Percentiles rank a stretch among this genome's conserved stretches.
These are phyloP conservation scores for Tricholoma sp. DNA, from an alignment of 768 basidiomycete genomes.

Conservation along the genomic window DNA sequence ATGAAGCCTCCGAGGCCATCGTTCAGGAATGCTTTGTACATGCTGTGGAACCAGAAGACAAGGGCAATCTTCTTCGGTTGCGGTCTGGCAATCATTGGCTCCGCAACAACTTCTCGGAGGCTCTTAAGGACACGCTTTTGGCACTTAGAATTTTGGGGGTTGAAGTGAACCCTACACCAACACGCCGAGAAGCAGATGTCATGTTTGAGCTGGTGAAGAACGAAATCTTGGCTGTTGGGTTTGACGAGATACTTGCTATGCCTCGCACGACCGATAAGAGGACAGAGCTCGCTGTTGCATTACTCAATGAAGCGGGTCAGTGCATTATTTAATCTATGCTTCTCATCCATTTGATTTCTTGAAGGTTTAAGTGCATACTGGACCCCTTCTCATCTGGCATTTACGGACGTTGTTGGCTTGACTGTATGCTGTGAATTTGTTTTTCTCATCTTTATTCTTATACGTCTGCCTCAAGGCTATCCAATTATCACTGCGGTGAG, in stretches of 20 bases:
- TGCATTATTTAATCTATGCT: not conserved
- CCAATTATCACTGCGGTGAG: conserved; percentile 54
- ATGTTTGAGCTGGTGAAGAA: conserved; percentile 70
- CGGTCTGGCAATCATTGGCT: conserved; percentile 63
- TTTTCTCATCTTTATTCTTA: not conserved
- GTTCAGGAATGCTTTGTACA: conserved; percentile 51
- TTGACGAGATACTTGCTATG: conserved; percentile 59
- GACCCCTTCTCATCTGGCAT: conserved; percentile 50
- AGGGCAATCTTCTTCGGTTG: conserved; percentile 49
- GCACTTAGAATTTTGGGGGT: conserved; percentile 61
- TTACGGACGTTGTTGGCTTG: conserved; percentile 59
- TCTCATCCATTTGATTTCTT: not conserved
- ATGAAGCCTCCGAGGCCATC: conserved; percentile 45
- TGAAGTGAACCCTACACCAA: conserved; percentile 50
- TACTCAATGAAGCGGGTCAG: conserved; percentile 66
- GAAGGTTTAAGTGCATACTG: conserved; percentile 68
- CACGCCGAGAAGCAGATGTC: conserved; percentile 48
- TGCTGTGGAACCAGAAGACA: conserved; percentile 46
- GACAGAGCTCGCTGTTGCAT: conserved; percentile 56
- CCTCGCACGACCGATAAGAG: conserved; percentile 56
- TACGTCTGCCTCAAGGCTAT: conserved; percentile 43
- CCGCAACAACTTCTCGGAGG: conserved; percentile 48
- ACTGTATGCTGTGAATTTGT: conserved; percentile 39
- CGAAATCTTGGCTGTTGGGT: conserved; percentile 64
- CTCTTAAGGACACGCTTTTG: conserved; percentile 51